Evolutionary conservation across 1,284 basidiomycete species (phyloP).

Genomic region (Nidula niveotomentosa): DNA sequence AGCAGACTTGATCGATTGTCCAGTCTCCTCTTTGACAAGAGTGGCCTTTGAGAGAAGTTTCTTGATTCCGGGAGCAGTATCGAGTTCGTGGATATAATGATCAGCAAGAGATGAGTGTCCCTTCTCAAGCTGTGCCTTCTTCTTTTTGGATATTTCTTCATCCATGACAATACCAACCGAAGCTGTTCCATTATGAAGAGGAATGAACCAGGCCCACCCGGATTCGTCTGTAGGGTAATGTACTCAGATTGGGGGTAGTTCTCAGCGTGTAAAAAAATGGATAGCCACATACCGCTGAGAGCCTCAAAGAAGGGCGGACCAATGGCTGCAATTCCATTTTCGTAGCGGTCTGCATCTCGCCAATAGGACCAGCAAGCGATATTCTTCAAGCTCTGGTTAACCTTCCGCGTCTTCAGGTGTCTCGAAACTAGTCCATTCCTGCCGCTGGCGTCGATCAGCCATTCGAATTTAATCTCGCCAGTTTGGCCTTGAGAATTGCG

Average conservation of each 20-base stretch:
- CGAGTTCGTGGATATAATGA: constrained; percentile 38
- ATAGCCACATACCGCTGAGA: background rate
- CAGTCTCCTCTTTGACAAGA: constrained; percentile 12
- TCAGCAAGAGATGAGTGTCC: constrained; percentile 15
- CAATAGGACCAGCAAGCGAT: constrained; percentile 4
- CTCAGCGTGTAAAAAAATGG: too few relatives aligned
- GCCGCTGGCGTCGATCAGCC: constrained; percentile 5
- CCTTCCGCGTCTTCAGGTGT: constrained; percentile 3
- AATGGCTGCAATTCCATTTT: background rate
- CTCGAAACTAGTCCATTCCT: constrained; percentile 1
- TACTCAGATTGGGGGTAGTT: too few relatives aligned
- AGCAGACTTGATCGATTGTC: constrained; percentile 21
- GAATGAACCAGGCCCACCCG: constrained; percentile 50
- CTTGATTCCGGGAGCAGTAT: constrained; percentile 31
- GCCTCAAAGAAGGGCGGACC: constrained; percentile 2
- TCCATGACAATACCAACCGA: constrained; percentile 51
- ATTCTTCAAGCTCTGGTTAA: constrained; percentile 4
- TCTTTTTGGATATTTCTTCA: constrained; percentile 29
- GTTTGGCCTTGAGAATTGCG: background rate
- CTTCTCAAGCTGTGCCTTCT: constrained; percentile 23
- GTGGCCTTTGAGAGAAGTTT: constrained; percentile 25
- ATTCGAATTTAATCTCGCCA: constrained; percentile 4
- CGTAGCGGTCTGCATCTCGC: background rate
- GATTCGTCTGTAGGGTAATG: constrained; percentile 29
- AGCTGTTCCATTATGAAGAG: constrained; percentile 42